Conservation (phyloP, 139 green algal species). For the Pseudopediastrum boryanum region DNA sequence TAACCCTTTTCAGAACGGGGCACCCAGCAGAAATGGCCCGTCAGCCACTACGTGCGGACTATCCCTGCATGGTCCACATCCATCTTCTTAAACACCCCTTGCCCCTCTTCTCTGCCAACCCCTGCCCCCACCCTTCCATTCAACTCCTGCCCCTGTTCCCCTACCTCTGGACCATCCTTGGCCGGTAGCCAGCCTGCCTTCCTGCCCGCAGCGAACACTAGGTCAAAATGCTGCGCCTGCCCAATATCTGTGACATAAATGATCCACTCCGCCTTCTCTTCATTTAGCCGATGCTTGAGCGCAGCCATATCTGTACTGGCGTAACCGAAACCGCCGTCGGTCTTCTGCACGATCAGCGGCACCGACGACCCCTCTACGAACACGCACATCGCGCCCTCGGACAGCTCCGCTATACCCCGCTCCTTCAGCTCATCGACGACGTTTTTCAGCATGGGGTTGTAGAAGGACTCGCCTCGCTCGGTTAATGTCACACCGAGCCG, state of each 20-base stretch:
- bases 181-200: conserved; percentile 70
- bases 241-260: conserved; percentile 97
- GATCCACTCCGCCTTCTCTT: conserved; percentile 96
- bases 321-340: conserved; percentile 96
- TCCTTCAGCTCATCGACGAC: conserved; percentile 46
- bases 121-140: too few species aligned
- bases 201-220: conserved; percentile 81
- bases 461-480: conserved; percentile 96
- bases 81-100: too few species aligned
- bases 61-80: too few species aligned
- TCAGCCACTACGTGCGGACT: too few species aligned
- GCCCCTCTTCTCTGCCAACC: too few species aligned
- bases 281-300: conserved; percentile 80
- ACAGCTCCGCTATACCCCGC: conserved; percentile 74
- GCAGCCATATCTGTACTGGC: conserved; percentile 94
- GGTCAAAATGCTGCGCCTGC: conserved; percentile 91
- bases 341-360: conserved; percentile 96
- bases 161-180: conserved; percentile 13
- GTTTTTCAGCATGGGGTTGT: conserved; percentile 91
- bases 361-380: conserved; percentile 73
- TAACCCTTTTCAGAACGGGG: too few species aligned
- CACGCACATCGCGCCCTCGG: conserved; percentile 86
- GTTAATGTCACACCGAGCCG: conserved; percentile 80
- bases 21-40: too few species aligned
- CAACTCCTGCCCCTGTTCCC: too few species aligned